Conservation (phyloP, 2,329 filamentous ascomycete genomes). For the Trichoderma sp. region DNA sequence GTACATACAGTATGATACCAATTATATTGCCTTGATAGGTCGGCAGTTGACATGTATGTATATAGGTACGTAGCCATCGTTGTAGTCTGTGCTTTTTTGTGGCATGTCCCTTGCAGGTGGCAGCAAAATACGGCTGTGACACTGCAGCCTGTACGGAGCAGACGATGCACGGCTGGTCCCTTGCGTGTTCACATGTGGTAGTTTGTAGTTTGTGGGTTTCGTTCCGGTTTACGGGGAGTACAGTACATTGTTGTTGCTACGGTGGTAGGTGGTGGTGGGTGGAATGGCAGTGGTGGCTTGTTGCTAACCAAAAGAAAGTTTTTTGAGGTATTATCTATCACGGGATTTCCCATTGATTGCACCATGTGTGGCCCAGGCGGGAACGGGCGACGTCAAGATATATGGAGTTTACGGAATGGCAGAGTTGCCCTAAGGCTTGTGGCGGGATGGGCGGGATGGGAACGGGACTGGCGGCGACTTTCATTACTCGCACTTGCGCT, state of each 20-base stretch:
- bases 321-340: background rate
- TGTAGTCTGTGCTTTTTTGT: background rate
- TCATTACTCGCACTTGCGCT: background rate
- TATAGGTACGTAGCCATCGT: background rate
- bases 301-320: background rate
- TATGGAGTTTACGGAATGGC: background rate
- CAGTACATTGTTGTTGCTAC: background rate
- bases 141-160: background rate
- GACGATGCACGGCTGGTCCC: background rate
- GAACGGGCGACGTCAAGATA: background rate
- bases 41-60: background rate
- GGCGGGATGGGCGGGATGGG: background rate
- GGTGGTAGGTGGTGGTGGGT: background rate
- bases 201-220: background rate
- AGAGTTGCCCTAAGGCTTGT: background rate
- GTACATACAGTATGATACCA: no score
- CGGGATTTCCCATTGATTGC: background rate
- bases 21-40: no score
- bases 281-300: background rate
- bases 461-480: background rate
- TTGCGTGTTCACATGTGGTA: background rate
- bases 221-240: background rate
- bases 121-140: background rate
- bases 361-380: background rate
- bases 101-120: slow-evolving; percentile 7